Evolutionary conservation across 345 rosid genomes (phyloP), one percentile per base, ranked within the genome.

Genomic region (Turritis glabra): DNA sequence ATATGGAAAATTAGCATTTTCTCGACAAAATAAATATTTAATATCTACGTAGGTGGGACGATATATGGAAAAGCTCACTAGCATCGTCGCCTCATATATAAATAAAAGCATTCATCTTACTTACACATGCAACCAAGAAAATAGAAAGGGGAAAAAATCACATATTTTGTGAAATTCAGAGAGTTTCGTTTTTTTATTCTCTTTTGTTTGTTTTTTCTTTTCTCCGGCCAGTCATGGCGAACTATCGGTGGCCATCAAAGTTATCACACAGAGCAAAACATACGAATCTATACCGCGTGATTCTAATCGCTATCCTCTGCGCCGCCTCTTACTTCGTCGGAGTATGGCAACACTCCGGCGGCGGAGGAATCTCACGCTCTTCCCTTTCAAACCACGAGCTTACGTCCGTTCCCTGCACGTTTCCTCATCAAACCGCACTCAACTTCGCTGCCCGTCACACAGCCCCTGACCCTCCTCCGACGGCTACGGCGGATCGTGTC

Each of bases 371-470:
- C 33, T 50, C 77, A 72, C 22, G 41, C 82, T 12, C 51, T 48
- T 33, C 72, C 7, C 13, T 54, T 27, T 40, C 71, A 2, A 40
- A 3, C 52, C 17, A 26, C 30, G 51, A 12, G 0, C 38, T 72
- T 46, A 21, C 64, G 60, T 27, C 81, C 48, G 33, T 48, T 55
- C 38, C 82, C 0, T 78, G 84, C 77, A 56, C 78, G 61, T 35
- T 74, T 60, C 38, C 73, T 17, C 57, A 27, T 3, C 19, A 59
- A 68, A 13, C 37, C 17, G 1, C 61, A 33, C 71, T 91, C 62
- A 85, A 82, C 60, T 94, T 92, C 81, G 8, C 6, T 0, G 52
- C 97, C 14, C 93, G 82, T 80, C 97, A 92, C 80, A 52, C 69
- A 15, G 41, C 84, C 2, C 82, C 80, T 0, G 84, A 87, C 69